phyloP scores from a whole-genome alignment of 1,284 basidiomycete species.

The Exsudoporus floridanus region DNA sequence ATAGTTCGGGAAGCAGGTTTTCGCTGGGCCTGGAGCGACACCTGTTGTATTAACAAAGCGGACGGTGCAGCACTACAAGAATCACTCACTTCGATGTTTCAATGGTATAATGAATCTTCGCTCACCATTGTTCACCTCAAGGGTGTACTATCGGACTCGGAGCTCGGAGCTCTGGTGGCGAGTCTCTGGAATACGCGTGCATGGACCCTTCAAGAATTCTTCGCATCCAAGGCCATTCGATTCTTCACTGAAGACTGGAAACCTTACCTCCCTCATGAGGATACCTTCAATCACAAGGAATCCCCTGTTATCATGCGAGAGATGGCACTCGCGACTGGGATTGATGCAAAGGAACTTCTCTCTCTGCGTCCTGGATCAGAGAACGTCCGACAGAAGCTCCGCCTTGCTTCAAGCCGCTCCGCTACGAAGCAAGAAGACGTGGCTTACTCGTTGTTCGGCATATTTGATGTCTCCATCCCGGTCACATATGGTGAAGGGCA shows the following conservation, averaged over 20 bases:
- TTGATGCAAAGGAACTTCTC: constrained; percentile 10
- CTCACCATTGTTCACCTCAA: constrained; percentile 25
- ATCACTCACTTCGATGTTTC: constrained; percentile 29
- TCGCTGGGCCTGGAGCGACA: constrained; percentile 29
- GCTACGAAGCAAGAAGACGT: constrained; percentile 22
- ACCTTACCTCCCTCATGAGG: constrained; percentile 15
- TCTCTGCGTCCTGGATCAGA: constrained; percentile 20
- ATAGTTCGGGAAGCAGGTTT: constrained; percentile 18
- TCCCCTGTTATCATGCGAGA: constrained; percentile 16
- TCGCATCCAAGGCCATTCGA: constrained; percentile 22
- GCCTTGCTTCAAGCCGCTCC: constrained; percentile 17
- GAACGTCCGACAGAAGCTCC: constrained; percentile 21
- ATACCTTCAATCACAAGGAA: constrained; percentile 19
- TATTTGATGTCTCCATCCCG: constrained; percentile 21
- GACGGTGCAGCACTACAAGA: constrained; percentile 18
- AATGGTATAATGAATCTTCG: constrained; percentile 25
- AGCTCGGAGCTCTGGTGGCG: neutral
- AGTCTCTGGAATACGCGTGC: constrained; percentile 26
- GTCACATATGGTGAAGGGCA: constrained; percentile 25
- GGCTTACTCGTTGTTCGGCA: constrained; percentile 24
- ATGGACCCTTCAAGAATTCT: constrained; percentile 30
- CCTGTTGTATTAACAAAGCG: constrained; percentile 26
- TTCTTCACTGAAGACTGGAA: constrained; percentile 25
- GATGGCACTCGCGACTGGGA: constrained; percentile 18
- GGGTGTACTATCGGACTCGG: constrained; percentile 13